A percentile compares a stretch with the other conserved stretches of the same genome.
Conservation (phyloP, 805 yeast genomes). For the Candida anglica region DNA sequence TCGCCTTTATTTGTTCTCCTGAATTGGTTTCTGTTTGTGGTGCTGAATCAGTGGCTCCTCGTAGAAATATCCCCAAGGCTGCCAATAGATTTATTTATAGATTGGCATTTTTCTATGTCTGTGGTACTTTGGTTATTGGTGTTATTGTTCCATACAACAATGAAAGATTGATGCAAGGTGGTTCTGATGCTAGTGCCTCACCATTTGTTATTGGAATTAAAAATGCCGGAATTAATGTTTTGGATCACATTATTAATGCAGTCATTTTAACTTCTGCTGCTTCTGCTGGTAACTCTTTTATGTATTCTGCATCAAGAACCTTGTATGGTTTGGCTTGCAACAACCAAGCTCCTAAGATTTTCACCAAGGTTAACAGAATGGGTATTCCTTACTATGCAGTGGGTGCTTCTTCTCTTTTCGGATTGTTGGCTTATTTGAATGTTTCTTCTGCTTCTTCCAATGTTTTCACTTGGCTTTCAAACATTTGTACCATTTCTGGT, state of each 20-base stretch:
- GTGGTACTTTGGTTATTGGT: constrained; percentile 39
- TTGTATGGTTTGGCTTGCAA: constrained; percentile 35
- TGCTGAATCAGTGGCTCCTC: constrained; percentile 57
- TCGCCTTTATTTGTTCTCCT: constrained; percentile 60
- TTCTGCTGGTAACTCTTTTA: constrained; percentile 41
- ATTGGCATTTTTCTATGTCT: constrained; percentile 37
- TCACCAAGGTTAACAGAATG: constrained; percentile 30
- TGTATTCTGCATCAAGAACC: constrained; percentile 40
- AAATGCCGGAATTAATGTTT: constrained; percentile 54
- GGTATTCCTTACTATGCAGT: constrained; percentile 43
- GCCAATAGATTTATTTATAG: constrained; percentile 54
- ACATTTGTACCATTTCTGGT: constrained; percentile 63
- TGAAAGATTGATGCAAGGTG: constrained; percentile 17
- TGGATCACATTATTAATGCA: constrained; percentile 61
- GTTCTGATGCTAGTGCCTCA: constrained; percentile 52
- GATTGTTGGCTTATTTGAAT: constrained; percentile 51
- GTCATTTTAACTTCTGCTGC: constrained; percentile 58
- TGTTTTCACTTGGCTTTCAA: constrained; percentile 64
- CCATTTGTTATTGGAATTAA: constrained; percentile 65
- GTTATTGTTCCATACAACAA: constrained; percentile 30
- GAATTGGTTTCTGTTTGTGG: constrained; percentile 47
- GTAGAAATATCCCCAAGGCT: constrained; percentile 60
- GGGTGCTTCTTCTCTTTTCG: constrained; percentile 27
- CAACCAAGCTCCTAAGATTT: constrained; percentile 37
- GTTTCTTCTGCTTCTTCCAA: constrained; percentile 47